A percentile compares a stretch with the other conserved stretches of the same genome.
These are phyloP conservation scores for Cytospora schulzeri DNA, from an alignment of 2,329 filamentous ascomycete genomes.

Conservation along the genomic window DNA sequence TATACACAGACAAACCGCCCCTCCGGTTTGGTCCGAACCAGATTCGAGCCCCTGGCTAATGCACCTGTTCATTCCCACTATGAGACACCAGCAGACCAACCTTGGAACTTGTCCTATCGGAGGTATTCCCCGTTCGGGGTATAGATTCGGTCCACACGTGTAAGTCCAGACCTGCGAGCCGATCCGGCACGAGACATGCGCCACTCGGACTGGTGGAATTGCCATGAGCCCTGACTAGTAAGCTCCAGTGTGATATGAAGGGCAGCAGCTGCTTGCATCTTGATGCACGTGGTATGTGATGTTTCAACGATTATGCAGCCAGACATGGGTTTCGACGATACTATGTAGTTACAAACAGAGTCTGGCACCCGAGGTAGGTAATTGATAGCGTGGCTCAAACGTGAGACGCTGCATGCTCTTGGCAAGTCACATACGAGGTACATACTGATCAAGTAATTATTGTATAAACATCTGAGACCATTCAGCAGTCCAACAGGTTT, in stretches of 20 bases:
- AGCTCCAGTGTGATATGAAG: not conserved
- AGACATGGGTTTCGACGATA: not conserved
- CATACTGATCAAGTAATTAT: not conserved
- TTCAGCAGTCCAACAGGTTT: no score
- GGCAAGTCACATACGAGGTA: not conserved
- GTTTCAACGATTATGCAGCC: not conserved
- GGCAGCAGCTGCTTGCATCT: not conserved
- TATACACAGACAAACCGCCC: not conserved
- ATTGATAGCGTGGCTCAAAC: not conserved
- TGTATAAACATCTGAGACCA: no score
- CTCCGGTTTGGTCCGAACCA: not conserved
- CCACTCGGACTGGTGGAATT: not conserved
- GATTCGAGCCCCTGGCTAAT: not conserved
- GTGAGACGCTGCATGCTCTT: not conserved
- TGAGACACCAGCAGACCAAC: not conserved
- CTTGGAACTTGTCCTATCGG: not conserved
- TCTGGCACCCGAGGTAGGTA: no score
- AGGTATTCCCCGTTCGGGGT: not conserved
- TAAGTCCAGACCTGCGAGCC: not conserved
- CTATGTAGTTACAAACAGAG: no score
- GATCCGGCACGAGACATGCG: not conserved
- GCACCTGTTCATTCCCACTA: not conserved
- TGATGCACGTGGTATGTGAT: not conserved
- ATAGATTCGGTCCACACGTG: not conserved
- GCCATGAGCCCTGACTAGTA: not conserved